phyloP scores from a whole-genome alignment of 2,329 filamentous ascomycete genomes.

The Fusarium foetens region DNA sequence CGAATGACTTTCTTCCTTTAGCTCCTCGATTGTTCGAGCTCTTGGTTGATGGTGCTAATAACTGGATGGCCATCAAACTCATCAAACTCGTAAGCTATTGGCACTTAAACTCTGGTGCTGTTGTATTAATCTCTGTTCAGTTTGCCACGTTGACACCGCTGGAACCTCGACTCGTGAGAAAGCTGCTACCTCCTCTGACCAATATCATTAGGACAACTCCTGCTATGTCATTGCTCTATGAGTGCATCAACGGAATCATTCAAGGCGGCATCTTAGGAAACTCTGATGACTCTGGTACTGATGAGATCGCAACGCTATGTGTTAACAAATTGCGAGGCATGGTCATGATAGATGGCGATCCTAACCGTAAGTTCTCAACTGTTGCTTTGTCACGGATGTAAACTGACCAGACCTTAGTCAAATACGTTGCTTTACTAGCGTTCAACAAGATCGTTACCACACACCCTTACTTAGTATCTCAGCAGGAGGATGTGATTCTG shows the following conservation, averaged over 20 bases:
- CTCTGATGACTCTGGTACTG: slow-evolving; percentile 81
- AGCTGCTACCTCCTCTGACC: slow-evolving; percentile 88
- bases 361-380: slow-evolving; percentile 75
- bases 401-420: slow-evolving; percentile 67
- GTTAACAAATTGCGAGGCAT: slow-evolving; percentile 93
- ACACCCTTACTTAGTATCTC: slow-evolving; percentile 86
- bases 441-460: slow-evolving; percentile 95
- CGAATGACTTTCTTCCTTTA: slow-evolving; percentile 91
- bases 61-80: slow-evolving; percentile 99
- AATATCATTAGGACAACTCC: slow-evolving; percentile 94
- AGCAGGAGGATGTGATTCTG: slow-evolving; percentile 96
- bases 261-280: slow-evolving; percentile 93
- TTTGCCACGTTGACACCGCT: slow-evolving; percentile 95
- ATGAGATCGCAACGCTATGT: slow-evolving; percentile 92
- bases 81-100: slow-evolving; percentile 83
- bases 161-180: slow-evolving; percentile 90
- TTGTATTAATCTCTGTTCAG: slow-evolving; percentile 55
- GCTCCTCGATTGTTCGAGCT: slow-evolving; percentile 93
- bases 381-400: not conserved
- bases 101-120: not conserved
- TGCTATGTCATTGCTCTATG: slow-evolving; percentile 97
- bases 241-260: slow-evolving; percentile 98
- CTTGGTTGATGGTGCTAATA: slow-evolving; percentile 90
- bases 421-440: slow-evolving; percentile 94
- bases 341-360: slow-evolving; percentile 92